These are phyloP conservation scores for Trichoderma brevicompactum DNA, from an alignment of 2,329 filamentous ascomycete genomes.

Conservation along the genomic window DNA sequence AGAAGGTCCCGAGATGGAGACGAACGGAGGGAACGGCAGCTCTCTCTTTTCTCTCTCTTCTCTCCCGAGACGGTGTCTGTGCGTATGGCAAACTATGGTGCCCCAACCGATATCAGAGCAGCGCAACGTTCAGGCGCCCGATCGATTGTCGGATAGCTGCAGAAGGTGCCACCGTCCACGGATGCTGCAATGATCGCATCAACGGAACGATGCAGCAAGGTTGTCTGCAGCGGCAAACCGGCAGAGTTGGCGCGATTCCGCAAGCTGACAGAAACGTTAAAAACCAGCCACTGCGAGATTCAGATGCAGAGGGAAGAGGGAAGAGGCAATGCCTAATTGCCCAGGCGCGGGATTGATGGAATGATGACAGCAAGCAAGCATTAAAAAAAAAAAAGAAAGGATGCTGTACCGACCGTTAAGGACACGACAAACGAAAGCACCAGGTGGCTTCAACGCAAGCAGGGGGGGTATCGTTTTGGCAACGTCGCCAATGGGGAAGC, in stretches of 20 bases:
- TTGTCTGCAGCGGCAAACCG: conserved; percentile 24
- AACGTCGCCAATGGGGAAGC: conserved; percentile 36
- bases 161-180: conserved; percentile 17
- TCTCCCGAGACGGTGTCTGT: background rate
- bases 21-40: background rate
- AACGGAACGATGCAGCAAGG: conserved; percentile 25
- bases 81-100: background rate
- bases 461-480: conserved; percentile 35
- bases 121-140: conserved; percentile 12
- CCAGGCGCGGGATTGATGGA: conserved; percentile 14
- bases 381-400: conserved; percentile 29
- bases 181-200: conserved; percentile 24
- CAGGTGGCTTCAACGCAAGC: conserved; percentile 41
- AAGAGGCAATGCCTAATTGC: background rate
- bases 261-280: conserved; percentile 28
- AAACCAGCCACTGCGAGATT: conserved; percentile 15
- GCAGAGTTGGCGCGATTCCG: conserved; percentile 6
- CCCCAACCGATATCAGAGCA: background rate
- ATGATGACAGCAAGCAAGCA: conserved; percentile 16
- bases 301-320: background rate
- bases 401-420: conserved; percentile 9
- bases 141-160: conserved; percentile 24
- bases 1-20: background rate
- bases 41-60: conserved; percentile 6
- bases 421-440: conserved; percentile 38